Evolutionary conservation across 139 green algal genomes (phyloP), one percentile per base, ranked within the genome.

Genomic region (Zygnema cylindricum): DNA sequence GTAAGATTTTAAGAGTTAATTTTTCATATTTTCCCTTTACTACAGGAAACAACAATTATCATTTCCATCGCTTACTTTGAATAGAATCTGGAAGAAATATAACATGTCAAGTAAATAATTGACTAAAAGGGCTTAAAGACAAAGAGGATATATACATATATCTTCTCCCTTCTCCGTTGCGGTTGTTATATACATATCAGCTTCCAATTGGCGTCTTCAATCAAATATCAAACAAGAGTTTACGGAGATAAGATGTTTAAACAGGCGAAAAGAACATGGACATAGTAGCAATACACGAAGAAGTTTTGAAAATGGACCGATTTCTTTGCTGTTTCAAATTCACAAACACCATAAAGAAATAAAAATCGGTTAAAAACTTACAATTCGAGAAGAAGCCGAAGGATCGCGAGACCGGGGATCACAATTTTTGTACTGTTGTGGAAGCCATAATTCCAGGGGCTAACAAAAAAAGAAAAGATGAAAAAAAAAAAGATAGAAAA

Each of bases 401-500:
- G 79, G 79, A 57, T 86, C 79, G 1, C 25, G 22, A 30, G 49
- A 63, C 7, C 79, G 79, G 25, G 79, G 79, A 7, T 86, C 79
- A 38, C 23, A 36, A 35, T 86, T 79, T 36, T 86, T 57, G 79
- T 86, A 86, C 79, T 77, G 79, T 69, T 77, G 69, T n/a, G 69
- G 54, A 1, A 91, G 39, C 86, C 86, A 91, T 63, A 91, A 33
- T 77, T 91, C 86, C 1, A 91, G 76, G 1, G 86, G 86, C 78
- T 86, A 43, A 41, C 11, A 16, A 16, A 63, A 25, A 63, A 16
- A 7, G 49, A 63, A 63, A 25, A 16, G 7, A 63, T 25, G 49
- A 7, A 63, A 16, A 63, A 63, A 16, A 63, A 16, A 16, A 63
- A 63, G 49, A 63, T 63, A 63, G 16, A 63, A 16, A 16, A 7